Evolutionary conservation across 352 stramenopile species (phyloP), one percentile per base, ranked within the genome.

Genomic region (Elongisporangium senticosum): DNA sequence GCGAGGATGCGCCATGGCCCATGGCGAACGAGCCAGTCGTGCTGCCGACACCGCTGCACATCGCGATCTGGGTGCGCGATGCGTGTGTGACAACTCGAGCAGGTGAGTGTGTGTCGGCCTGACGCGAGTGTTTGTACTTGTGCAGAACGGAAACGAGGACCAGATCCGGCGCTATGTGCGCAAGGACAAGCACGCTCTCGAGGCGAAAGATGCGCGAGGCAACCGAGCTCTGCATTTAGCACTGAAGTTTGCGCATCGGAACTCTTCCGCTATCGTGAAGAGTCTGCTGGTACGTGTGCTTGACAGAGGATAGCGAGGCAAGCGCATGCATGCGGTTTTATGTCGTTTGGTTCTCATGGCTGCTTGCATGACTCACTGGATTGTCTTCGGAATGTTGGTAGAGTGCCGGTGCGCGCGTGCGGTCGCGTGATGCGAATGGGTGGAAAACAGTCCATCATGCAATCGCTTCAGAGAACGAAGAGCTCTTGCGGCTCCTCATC

Each of bases 391-490:
- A 22, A 51, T 53, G 33, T 17, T 17, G 33, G 17, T 52, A 87
- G 79, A 65, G 80, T 40, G 75, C 75, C 55, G 77, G 77, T 17
- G 79, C 75, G 7, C 77, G 80, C 19, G 80, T 90, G 51, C 71
- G 80, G 19, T 90, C 80, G 43, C 71, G 80, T 14, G 80, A 90
- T 55, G 53, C 53, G 0, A 65, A 71, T 3, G 77, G 80, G 6
- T 90, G 80, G 80, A 90, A 90, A 50, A 67, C 75, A 0, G 68
- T 90, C 52, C 77, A 90, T 51, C 74, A 87, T 13, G 80, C 74
- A 8, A 72, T 90, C 23, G 77, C 76, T 21, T 54, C 70, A 1
- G 72, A 83, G 57, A 87, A 90, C 43, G 74, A 87, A 69, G 80
- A 87, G 20, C 56, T 87, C 21, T 17, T 90, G 56, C 62, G 68